Conservation (phyloP, 768 basidiomycete genomes). For the Obba rivulosa region DNA sequence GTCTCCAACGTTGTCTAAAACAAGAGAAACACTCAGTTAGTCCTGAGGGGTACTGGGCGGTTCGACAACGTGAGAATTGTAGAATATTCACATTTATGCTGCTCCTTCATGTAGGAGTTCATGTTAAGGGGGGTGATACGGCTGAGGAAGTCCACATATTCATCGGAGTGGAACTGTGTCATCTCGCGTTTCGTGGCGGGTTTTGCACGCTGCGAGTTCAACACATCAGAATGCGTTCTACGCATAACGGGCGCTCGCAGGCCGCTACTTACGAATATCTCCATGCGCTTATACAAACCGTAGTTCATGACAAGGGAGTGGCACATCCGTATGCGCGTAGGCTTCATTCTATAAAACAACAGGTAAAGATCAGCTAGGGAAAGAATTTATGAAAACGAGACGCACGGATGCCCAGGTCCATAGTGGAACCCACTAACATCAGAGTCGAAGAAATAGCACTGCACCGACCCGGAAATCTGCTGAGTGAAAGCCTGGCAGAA, state of each 20-base stretch:
- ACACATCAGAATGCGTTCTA: background rate
- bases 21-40: background rate
- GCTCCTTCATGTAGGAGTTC: slow-evolving; percentile 89
- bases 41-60: background rate
- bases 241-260: background rate
- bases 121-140: slow-evolving; percentile 94
- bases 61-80: background rate
- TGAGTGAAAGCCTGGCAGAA: background rate
- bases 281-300: slow-evolving; percentile 99
- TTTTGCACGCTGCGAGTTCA: slow-evolving; percentile 78
- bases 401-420: slow-evolving; percentile 94
- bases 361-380: slow-evolving; percentile 10
- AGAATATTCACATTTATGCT: slow-evolving; percentile 79
- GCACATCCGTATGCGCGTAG: slow-evolving; percentile 98
- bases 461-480: slow-evolving; percentile 3
- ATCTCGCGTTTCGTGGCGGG: slow-evolving; percentile 99
- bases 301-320: slow-evolving; percentile 99
- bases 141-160: slow-evolving; percentile 96
- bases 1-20: slow-evolving; percentile 91
- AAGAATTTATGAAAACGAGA: slow-evolving; percentile 4
- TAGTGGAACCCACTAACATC: slow-evolving; percentile 99
- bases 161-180: slow-evolving; percentile 99
- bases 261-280: slow-evolving; percentile 81
- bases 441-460: slow-evolving; percentile 99
- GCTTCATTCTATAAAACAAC: slow-evolving; percentile 73